These are phyloP conservation scores for Aureobasidium subglaciale DNA, from an alignment of 2,329 filamentous ascomycete genomes.

Conservation along the genomic window DNA sequence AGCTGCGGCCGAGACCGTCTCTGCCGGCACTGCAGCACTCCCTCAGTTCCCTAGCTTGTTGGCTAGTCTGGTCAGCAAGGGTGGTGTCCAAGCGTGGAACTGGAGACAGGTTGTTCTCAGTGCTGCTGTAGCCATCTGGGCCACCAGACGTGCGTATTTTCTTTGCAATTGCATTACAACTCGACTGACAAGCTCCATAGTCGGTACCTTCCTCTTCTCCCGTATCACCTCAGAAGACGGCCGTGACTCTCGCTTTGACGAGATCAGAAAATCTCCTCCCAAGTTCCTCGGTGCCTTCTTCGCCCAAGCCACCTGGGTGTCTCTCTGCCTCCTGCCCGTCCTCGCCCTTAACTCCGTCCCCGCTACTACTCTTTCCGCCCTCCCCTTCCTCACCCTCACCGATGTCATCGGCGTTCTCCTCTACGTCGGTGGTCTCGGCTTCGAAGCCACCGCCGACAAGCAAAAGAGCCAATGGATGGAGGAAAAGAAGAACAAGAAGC, in stretches of 20 bases:
- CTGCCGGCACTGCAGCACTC: constrained; percentile 27
- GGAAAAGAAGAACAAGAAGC: constrained; percentile 57
- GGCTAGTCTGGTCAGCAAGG: constrained; percentile 37
- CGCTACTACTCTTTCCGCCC: constrained; percentile 41
- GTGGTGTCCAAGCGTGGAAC: constrained; percentile 42
- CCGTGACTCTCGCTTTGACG: constrained; percentile 52
- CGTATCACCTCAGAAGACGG: constrained; percentile 52
- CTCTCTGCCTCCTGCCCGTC: constrained; percentile 59
- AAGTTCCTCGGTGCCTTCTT: constrained; percentile 51
- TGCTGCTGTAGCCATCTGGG: constrained; percentile 55
- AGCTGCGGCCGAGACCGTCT: constrained; percentile 38
- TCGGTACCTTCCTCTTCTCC: constrained; percentile 58
- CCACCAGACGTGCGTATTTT: constrained; percentile 45
- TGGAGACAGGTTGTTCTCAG: constrained; percentile 55
- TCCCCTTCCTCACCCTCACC: constrained; percentile 44
- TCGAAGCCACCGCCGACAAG: constrained; percentile 56
- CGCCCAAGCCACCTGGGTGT: constrained; percentile 61
- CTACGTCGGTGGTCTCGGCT: constrained; percentile 52
- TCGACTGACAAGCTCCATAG: constrained; percentile 29
- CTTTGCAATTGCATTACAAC: too few relatives aligned
- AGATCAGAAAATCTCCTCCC: constrained; percentile 44
- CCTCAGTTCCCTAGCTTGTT: constrained; percentile 43
- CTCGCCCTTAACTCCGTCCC: constrained; percentile 58
- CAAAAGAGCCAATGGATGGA: constrained; percentile 58
- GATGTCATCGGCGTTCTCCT: constrained; percentile 53